Evolutionary conservation across 441 rosid species (phyloP).

Genomic region (Populus hybrid): DNA sequence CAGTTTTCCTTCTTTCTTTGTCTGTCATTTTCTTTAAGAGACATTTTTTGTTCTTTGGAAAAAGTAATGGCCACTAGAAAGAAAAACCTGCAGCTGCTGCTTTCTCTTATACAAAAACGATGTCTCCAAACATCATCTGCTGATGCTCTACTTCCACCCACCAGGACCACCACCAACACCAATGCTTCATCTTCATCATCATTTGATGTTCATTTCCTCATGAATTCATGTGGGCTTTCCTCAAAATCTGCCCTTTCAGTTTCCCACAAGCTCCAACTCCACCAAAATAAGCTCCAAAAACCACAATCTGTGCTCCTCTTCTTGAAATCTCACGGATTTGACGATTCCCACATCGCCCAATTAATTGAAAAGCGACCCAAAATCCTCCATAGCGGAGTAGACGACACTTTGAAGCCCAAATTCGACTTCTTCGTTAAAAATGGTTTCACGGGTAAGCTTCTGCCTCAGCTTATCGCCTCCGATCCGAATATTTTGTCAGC

Average conservation of each 20-base stretch:
- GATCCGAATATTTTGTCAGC: conserved; percentile 1
- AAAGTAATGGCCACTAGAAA: not conserved
- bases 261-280: conserved; percentile 1
- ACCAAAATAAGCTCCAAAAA: not conserved
- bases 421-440: conserved; percentile 2
- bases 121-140: not conserved
- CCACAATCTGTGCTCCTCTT: not conserved
- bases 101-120: not conserved
- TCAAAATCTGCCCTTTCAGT: conserved; percentile 14
- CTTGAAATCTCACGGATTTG: conserved; percentile 16
- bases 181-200: not conserved
- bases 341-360: conserved; percentile 6
- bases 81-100: not conserved
- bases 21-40: not conserved
- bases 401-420: conserved; percentile 6
- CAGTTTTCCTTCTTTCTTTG: not conserved
- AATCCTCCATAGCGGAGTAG: not conserved
- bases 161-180: not conserved
- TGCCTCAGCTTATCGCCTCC: conserved; percentile 10
- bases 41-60: not conserved
- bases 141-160: not conserved
- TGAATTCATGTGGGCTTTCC: conserved; percentile 13
- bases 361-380: not conserved
- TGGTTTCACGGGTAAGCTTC: conserved; percentile 21
- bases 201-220: conserved; percentile 17